These are phyloP conservation scores for Ustilago trichophora DNA, from an alignment of 1,284 basidiomycete genomes.

Conservation along the genomic window DNA sequence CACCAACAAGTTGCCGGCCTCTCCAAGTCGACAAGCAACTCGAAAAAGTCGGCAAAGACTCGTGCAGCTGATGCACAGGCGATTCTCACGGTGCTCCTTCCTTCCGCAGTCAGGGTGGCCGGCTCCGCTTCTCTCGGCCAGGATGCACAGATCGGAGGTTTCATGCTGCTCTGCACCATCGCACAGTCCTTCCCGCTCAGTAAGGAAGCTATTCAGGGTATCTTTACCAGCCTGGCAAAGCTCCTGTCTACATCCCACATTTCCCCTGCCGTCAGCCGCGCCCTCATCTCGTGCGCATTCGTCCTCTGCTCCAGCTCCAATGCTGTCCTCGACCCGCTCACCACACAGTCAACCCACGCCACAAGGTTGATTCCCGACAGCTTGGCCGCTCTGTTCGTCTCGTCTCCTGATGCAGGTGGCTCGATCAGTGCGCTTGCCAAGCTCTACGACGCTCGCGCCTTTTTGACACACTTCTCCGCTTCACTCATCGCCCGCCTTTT, in stretches of 20 bases:
- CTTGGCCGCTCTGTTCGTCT: constrained; percentile 31
- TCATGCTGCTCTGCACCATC: constrained; percentile 59
- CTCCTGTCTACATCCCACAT: constrained; percentile 13
- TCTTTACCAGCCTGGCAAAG: constrained; percentile 44
- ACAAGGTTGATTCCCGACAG: constrained; percentile 42
- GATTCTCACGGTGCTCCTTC: constrained; percentile 64
- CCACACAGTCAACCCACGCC: constrained; percentile 10
- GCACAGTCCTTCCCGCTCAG: constrained; percentile 55
- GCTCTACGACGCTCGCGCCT: constrained; percentile 45
- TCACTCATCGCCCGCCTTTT: constrained; percentile 35
- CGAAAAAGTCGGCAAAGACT: constrained; percentile 34
- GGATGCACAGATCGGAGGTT: constrained; percentile 54
- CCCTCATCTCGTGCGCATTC: constrained; percentile 48
- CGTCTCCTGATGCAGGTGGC: constrained; percentile 22
- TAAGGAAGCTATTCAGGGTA: constrained; percentile 48
- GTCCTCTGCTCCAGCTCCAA: constrained; percentile 50
- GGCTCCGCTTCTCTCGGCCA: constrained; percentile 29
- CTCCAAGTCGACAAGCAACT: constrained; percentile 46
- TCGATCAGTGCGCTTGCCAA: constrained; percentile 24
- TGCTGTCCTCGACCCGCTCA: constrained; percentile 22
- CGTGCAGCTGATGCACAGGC: constrained; percentile 52
- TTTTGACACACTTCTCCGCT: constrained; percentile 41
- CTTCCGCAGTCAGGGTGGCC: constrained; percentile 58
- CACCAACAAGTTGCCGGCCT: constrained; percentile 68
- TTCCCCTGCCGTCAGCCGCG: constrained; percentile 31